Percentiles rank a stretch among this genome's conserved stretches.
Evolutionary conservation across 192 early-diverging fungal genomes (phyloP).

Genomic region (Obelidium mucronatum): DNA sequence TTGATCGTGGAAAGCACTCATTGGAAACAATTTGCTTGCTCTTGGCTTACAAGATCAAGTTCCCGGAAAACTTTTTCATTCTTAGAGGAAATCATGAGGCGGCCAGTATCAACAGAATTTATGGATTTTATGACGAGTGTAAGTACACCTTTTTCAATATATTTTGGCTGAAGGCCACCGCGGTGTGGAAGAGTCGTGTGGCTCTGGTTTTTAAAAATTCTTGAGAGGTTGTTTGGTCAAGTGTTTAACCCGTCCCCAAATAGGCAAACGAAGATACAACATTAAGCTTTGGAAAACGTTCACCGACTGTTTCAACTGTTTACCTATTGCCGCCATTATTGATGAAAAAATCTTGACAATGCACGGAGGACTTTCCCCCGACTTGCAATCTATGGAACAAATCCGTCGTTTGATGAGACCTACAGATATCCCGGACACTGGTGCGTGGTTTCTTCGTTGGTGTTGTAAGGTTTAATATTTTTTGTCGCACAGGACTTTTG

Average conservation of each 20-base stretch:
- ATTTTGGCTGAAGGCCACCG: too few species aligned
- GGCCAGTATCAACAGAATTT: conserved; percentile 96
- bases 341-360: conserved; percentile 99
- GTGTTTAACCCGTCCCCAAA: background rate
- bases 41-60: conserved; percentile 99
- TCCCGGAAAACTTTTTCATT: conserved; percentile 99
- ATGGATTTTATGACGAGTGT: conserved; percentile 99
- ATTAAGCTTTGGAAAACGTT: conserved; percentile 99
- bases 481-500: conserved; percentile 70
- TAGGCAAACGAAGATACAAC: conserved; percentile 95
- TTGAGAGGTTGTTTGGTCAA: too few species aligned
- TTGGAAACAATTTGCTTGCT: conserved; percentile 97
- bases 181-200: background rate
- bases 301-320: conserved; percentile 98
- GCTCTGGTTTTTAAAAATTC: background rate
- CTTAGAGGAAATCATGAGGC: conserved; percentile 98
- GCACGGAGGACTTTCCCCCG: conserved; percentile 98
- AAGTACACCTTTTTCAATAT: conserved; percentile 41
- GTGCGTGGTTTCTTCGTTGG: conserved; percentile 54
- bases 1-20: conserved; percentile 97
- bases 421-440: conserved; percentile 97
- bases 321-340: conserved; percentile 96
- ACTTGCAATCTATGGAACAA: conserved; percentile 97
- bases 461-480: too few species aligned
- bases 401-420: conserved; percentile 97